phyloP scores from a whole-genome alignment of 371 early-diverging fungal species.

The Chytridiales sp. region DNA sequence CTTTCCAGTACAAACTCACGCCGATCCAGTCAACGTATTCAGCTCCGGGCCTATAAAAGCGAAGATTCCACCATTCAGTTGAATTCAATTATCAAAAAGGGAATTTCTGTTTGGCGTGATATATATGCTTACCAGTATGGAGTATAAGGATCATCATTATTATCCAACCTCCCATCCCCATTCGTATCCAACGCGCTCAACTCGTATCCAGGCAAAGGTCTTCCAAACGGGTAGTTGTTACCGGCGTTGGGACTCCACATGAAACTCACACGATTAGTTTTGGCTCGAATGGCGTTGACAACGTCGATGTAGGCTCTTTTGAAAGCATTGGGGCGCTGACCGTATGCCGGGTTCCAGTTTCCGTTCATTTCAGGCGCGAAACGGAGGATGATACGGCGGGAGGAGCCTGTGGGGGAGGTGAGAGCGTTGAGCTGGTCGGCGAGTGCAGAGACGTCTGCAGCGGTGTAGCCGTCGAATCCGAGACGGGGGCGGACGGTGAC shows the following conservation, averaged over 20 bases:
- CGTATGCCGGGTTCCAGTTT: conserved; percentile 18
- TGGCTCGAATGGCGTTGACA: conserved; percentile 14
- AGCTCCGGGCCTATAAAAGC: conserved; percentile 26
- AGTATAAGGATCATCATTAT: conserved; percentile 24
- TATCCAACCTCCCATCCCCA: conserved; percentile 25
- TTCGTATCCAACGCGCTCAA: conserved; percentile 35
- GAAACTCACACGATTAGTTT: conserved; percentile 20
- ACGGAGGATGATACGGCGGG: conserved; percentile 27
- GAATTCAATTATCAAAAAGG: conserved; percentile 2
- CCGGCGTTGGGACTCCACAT: conserved; percentile 28
- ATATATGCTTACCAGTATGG: conserved; percentile 28
- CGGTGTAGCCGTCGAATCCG: conserved; percentile 9
- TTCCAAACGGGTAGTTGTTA: conserved; percentile 25
- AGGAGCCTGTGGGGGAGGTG: conserved; percentile 14
- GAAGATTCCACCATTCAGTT: conserved; percentile 26
- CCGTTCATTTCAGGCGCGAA: conserved; percentile 38
- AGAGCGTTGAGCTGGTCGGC: conserved; percentile 27
- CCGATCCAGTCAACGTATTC: conserved; percentile 51
- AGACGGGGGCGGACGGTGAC: conserved; percentile 36
- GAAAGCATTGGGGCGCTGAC: conserved; percentile 2
- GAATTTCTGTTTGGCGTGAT: conserved; percentile 25
- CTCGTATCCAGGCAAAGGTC: conserved; percentile 4
- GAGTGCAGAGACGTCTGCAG: conserved; percentile 16
- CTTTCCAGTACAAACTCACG: conserved; percentile 27
- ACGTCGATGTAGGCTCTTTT: conserved; percentile 9